These are phyloP conservation scores for Xylariomycetidae sp. DNA, from an alignment of 2,329 filamentous ascomycete species.

Conservation along the genomic window DNA sequence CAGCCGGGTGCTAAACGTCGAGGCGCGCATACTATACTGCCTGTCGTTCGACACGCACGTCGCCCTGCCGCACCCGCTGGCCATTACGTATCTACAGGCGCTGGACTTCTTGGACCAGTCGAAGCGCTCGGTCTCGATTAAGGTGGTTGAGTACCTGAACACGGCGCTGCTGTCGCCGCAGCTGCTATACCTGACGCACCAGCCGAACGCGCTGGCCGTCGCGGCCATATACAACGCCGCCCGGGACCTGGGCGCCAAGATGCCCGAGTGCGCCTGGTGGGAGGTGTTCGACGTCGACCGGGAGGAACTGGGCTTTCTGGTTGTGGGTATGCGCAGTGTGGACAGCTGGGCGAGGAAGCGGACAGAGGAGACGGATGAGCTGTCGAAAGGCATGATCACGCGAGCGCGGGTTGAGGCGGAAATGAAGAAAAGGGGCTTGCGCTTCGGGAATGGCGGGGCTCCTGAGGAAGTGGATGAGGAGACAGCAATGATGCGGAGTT, in stretches of 20 bases:
- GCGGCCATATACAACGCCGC: slow-evolving; percentile 89
- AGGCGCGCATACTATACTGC: slow-evolving; percentile 70
- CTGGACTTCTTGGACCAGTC: slow-evolving; percentile 60
- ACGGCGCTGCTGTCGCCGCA: slow-evolving; percentile 82
- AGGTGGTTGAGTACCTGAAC: slow-evolving; percentile 77
- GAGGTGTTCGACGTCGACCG: slow-evolving; percentile 95
- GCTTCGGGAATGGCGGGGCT: slow-evolving; percentile 24
- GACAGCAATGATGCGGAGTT: slow-evolving; percentile 36
- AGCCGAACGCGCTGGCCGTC: slow-evolving; percentile 78
- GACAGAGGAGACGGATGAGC: slow-evolving; percentile 48
- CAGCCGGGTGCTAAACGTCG: slow-evolving; percentile 62
- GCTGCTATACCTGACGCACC: slow-evolving; percentile 85
- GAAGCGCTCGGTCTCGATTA: slow-evolving; percentile 52
- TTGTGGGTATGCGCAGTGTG: slow-evolving; percentile 78
- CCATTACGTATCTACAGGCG: slow-evolving; percentile 88
- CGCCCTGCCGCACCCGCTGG: slow-evolving; percentile 77
- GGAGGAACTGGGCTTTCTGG: slow-evolving; percentile 89
- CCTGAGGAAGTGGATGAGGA: slow-evolving; percentile 34
- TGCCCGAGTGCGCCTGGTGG: slow-evolving; percentile 91
- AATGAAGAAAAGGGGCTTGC: slow-evolving; percentile 48
- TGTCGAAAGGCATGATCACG: slow-evolving; percentile 49
- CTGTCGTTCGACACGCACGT: slow-evolving; percentile 83
- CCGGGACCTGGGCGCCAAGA: slow-evolving; percentile 67
- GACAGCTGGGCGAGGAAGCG: slow-evolving; percentile 64
- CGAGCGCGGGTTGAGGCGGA: slow-evolving; percentile 55